Percentiles rank a stretch among this genome's conserved stretches.
Evolutionary conservation across 208 protist species (phyloP).

Genomic region (Crithidia bombi): DNA sequence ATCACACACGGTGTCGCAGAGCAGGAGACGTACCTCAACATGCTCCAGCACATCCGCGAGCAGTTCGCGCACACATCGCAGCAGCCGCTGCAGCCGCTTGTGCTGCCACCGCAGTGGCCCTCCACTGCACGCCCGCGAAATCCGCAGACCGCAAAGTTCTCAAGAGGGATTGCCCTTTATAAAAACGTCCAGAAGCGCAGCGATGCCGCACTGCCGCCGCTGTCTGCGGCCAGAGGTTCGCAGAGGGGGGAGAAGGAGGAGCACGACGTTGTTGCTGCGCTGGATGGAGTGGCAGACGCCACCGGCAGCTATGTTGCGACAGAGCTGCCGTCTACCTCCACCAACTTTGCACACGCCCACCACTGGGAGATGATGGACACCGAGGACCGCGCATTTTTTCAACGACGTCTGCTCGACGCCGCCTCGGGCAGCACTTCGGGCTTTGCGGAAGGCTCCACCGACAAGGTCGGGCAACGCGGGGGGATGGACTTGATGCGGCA

Average conservation of each 20-base stretch:
- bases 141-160: slow-evolving; percentile 43
- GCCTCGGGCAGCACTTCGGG: too few relatives aligned
- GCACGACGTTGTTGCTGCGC: neutral
- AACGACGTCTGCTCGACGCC: neutral
- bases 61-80: slow-evolving; percentile 45
- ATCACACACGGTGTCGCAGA: slow-evolving; percentile 34
- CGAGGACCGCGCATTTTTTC: slow-evolving; percentile 28
- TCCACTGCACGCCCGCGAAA: slow-evolving; percentile 41
- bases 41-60: slow-evolving; percentile 58
- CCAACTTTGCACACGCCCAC: slow-evolving; percentile 22
- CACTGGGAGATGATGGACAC: slow-evolving; percentile 25
- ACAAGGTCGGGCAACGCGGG: neutral
- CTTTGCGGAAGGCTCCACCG: neutral
- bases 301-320: slow-evolving; percentile 11
- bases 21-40: slow-evolving; percentile 42
- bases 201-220: neutral
- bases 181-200: slow-evolving; percentile 10
- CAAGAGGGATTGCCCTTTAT: slow-evolving; percentile 32
- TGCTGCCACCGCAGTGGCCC: slow-evolving; percentile 48
- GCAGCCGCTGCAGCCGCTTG: slow-evolving; percentile 40
- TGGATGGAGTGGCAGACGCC: neutral
- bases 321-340: slow-evolving; percentile 13
- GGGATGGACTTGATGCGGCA: neutral
- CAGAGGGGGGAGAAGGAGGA: neutral
- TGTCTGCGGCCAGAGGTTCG: neutral